Evolutionary conservation across 2,329 filamentous ascomycete species (phyloP).

Genomic region (Amesomyces nigricolor): DNA sequence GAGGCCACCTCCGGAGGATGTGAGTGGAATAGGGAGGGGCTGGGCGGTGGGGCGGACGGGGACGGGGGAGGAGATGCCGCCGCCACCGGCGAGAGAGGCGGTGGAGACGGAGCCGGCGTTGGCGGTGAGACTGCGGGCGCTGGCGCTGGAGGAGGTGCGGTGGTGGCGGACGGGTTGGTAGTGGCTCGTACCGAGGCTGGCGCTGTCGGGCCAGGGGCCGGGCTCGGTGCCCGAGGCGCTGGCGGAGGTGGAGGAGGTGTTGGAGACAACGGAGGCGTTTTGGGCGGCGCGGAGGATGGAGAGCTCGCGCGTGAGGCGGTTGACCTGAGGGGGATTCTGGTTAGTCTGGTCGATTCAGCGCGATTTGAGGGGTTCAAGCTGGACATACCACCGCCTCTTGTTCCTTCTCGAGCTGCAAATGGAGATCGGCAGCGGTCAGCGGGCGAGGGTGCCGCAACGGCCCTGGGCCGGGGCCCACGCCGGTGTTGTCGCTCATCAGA

Average conservation of each 20-base stretch:
- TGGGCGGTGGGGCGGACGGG: constrained; percentile 34
- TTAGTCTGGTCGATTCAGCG: too few species aligned
- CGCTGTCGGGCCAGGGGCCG: constrained; percentile 41
- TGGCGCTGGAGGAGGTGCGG: constrained; percentile 53
- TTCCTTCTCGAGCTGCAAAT: constrained; percentile 86
- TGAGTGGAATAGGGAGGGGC: constrained; percentile 18
- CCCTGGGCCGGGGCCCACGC: constrained; percentile 54
- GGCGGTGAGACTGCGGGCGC: constrained; percentile 46
- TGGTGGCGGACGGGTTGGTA: constrained; percentile 50
- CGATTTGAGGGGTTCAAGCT: neutral
- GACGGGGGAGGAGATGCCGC: constrained; percentile 41
- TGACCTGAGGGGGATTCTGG: constrained; percentile 55
- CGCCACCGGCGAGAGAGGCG: constrained; percentile 33
- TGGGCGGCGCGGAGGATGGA: constrained; percentile 69
- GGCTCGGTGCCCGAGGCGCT: constrained; percentile 46
- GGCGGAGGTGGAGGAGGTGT: constrained; percentile 57
- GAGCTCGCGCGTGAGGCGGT: constrained; percentile 85
- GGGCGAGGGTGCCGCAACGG: constrained; percentile 83
- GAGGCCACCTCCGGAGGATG: constrained; percentile 23
- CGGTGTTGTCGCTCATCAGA: constrained; percentile 35
- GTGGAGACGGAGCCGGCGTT: constrained; percentile 37
- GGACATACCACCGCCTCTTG: constrained; percentile 79
- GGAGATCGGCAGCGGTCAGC: constrained; percentile 81
- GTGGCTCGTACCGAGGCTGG: constrained; percentile 53
- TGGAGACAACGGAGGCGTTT: constrained; percentile 61